Conservation (phyloP, 1,284 basidiomycete species). For the Sparassis latifolia region DNA sequence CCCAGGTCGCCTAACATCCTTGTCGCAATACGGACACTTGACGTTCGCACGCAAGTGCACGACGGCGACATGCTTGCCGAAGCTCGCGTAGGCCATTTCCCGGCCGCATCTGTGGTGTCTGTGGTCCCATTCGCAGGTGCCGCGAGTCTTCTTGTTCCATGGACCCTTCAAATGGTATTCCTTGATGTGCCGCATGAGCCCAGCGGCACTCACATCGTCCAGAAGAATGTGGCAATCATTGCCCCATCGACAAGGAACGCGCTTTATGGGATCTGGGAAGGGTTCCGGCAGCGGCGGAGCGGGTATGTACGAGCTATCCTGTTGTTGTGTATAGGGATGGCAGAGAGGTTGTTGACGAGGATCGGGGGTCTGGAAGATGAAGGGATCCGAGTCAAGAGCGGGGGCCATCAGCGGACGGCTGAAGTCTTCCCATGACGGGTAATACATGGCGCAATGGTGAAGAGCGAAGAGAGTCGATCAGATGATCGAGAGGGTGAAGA, state of each 20-base stretch:
- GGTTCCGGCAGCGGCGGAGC: neutral
- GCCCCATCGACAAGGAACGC: slow-evolving; percentile 2
- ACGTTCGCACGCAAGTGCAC: slow-evolving; percentile 3
- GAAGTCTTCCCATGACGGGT: neutral
- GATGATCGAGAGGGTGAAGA: too few species aligned
- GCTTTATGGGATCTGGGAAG: neutral
- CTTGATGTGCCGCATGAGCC: slow-evolving; percentile 6
- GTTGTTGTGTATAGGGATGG: neutral
- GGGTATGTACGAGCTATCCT: too few species aligned
- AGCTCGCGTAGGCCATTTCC: slow-evolving; percentile 9
- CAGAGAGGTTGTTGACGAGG: neutral
- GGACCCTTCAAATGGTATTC: slow-evolving; percentile 2
- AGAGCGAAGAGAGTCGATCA: too few species aligned
- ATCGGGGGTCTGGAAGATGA: neutral
- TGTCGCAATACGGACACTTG: slow-evolving; percentile 4
- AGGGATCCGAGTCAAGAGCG: neutral
- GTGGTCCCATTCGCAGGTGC: slow-evolving; percentile 3
- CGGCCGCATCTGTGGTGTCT: slow-evolving; percentile 1
- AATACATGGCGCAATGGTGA: neutral
- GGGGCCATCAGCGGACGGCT: neutral
- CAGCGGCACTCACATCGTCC: slow-evolving; percentile 4
- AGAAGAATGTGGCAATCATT: slow-evolving; percentile 1
- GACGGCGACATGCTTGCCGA: slow-evolving; percentile 7
- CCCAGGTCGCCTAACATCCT: slow-evolving; percentile 3
- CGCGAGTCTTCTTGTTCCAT: slow-evolving; percentile 3